Evolutionary conservation across 805 yeast genomes (phyloP), one percentile per base, ranked within the genome.

Genomic region (Schizosaccharomyces cryophilus): DNA sequence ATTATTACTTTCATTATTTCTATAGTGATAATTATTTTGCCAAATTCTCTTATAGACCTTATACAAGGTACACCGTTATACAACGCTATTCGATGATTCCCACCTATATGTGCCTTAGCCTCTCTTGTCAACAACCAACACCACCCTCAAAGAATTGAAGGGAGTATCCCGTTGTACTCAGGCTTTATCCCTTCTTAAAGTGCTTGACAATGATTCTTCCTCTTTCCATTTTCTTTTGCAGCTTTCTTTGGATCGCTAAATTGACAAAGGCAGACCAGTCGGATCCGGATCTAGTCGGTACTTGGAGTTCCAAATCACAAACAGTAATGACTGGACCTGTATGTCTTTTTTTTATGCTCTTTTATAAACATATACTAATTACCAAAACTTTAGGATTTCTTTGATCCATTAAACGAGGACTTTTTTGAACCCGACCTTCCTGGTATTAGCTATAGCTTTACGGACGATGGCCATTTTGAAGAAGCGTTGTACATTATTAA

Each of bases 341-440:
- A 66, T 17, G 67, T 65, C 9, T 26, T 19, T 11, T 24, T 31
- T 31, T 42, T 21, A 31, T n/a, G n/a, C 15, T 58, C 59, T 40
- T 19, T 45, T 17, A 9, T 19, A 45, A 29, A 7, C n/a, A 40
- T 6, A 30, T 19, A 6, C 48, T 58, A 21, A 35, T 54, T 31
- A 15, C 15, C 21, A 30, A n/a, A 9, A 30, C 17, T 54, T 7
- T 54, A 67, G 69, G 76, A 73, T 1, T 93, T 93, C 69, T 93
- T 80, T 70, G 97, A 93, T 71, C 99, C 99, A 2, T 85, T 88
- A 35, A 96, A 90, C 69, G 98, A 93, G 71, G 78, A 90, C 19
- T 74, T 93, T 62, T 86, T 88, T 64, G 99, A 93, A 70, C 99
- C 99, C 1, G 90, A 89, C 7, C 77, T 93, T 54, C 96, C 99